Conservation (phyloP, 495 filamentous ascomycete genomes). For the Trichocladium uniseriatum region DNA sequence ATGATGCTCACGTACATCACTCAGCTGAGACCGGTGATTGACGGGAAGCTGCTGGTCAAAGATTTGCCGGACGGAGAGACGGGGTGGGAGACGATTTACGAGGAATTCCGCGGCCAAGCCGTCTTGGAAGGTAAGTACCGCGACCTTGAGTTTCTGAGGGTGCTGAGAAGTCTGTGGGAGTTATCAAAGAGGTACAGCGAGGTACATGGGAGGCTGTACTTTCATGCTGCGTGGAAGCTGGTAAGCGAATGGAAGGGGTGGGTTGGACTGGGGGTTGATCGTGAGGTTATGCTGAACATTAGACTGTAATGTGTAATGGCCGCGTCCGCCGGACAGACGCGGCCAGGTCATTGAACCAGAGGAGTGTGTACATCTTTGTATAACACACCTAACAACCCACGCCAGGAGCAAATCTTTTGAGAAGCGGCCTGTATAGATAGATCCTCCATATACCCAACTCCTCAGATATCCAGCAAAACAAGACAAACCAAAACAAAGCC, state of each 20-base stretch:
- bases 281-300: conserved; percentile 23
- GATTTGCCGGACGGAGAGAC: conserved; percentile 1
- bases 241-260: conserved; percentile 19
- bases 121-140: neutral
- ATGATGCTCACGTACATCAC: conserved; percentile 23
- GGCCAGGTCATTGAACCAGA: too few relatives aligned
- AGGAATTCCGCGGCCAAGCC: conserved; percentile 1
- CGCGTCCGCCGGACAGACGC: too few relatives aligned
- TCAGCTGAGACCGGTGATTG: conserved; percentile 23
- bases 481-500: too few relatives aligned
- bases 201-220: conserved; percentile 10
- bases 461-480: too few relatives aligned
- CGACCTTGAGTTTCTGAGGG: conserved; percentile 16
- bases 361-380: too few relatives aligned
- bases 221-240: conserved; percentile 25
- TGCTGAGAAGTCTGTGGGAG: conserved; percentile 22
- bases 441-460: too few relatives aligned
- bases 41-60: conserved; percentile 12
- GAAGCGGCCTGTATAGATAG: too few relatives aligned
- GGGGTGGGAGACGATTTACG: conserved; percentile 13
- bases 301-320: conserved; percentile 16
- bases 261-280: conserved; percentile 18
- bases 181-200: conserved; percentile 9
- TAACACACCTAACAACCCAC: too few relatives aligned
- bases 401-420: too few relatives aligned